Conservation (phyloP, 495 filamentous ascomycete species). For the Clavariopsis aquatica region DNA sequence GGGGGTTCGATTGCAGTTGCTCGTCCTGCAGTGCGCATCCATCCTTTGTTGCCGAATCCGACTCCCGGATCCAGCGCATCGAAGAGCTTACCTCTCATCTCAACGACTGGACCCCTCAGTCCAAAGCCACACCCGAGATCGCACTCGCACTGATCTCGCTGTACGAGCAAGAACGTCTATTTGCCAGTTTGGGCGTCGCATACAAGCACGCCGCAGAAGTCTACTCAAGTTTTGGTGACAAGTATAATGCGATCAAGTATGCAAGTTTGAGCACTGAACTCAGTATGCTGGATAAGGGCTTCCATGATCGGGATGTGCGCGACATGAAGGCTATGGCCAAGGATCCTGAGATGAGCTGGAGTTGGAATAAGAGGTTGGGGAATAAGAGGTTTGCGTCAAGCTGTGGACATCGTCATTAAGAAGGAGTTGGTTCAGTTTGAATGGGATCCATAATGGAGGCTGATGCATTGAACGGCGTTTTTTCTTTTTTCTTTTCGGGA, state of each 20-base stretch:
- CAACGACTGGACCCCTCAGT: slow-evolving; percentile 20
- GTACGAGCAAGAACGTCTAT: slow-evolving; percentile 41
- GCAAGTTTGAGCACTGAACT: slow-evolving; percentile 26
- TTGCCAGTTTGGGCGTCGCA: slow-evolving; percentile 28
- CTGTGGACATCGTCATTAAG: slow-evolving; percentile 16
- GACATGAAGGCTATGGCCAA: slow-evolving; percentile 25
- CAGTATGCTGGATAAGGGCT: slow-evolving; percentile 27
- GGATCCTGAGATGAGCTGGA: slow-evolving; percentile 30
- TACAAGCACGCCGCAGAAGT: slow-evolving; percentile 37
- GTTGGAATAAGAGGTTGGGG: slow-evolving; percentile 33
- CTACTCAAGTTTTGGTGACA: slow-evolving; percentile 31
- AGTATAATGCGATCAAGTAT: slow-evolving; percentile 26
- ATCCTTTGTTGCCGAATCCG: slow-evolving; percentile 10
- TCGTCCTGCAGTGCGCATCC: slow-evolving; percentile 14
- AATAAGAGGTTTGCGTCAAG: slow-evolving; percentile 1
- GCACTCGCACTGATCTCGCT: slow-evolving; percentile 34
- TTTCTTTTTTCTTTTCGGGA: background rate
- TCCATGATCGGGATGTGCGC: slow-evolving; percentile 19
- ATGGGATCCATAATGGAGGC: background rate
- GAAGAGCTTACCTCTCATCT: background rate
- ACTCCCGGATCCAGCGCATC: slow-evolving; percentile 21
- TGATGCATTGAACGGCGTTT: slow-evolving; percentile 1
- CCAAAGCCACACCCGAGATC: slow-evolving; percentile 30
- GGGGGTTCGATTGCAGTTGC: slow-evolving; percentile 29
- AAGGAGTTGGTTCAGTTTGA: background rate